These are phyloP conservation scores for Pseudonectria foliicola DNA, from an alignment of 2,329 filamentous ascomycete genomes.

Conservation along the genomic window DNA sequence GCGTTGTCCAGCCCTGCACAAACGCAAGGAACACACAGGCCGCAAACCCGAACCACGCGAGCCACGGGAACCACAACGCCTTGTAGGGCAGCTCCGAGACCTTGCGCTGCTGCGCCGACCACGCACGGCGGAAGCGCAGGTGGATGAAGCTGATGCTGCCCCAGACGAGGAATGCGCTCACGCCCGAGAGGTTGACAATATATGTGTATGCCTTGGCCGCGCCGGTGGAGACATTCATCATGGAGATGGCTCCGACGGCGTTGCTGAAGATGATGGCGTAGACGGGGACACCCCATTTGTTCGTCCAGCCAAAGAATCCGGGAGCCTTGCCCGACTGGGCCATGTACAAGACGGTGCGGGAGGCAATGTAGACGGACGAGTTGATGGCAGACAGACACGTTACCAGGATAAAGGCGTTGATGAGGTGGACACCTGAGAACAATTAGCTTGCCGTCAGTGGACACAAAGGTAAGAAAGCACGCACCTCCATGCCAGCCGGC, in stretches of 20 bases:
- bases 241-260: slow-evolving; percentile 61
- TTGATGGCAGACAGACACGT: slow-evolving; percentile 68
- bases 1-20: slow-evolving; percentile 54
- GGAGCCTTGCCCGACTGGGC: slow-evolving; percentile 67
- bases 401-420: slow-evolving; percentile 70
- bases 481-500: slow-evolving; percentile 63
- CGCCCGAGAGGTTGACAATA: slow-evolving; percentile 63
- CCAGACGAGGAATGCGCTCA: slow-evolving; percentile 68
- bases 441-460: slow-evolving; percentile 3
- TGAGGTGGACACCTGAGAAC: slow-evolving; percentile 52
- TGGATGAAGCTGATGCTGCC: slow-evolving; percentile 63
- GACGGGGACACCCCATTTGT: slow-evolving; percentile 54
- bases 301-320: slow-evolving; percentile 59
- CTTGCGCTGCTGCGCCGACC: slow-evolving; percentile 49
- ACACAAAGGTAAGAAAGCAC: slow-evolving; percentile 3
- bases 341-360: slow-evolving; percentile 69
- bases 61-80: slow-evolving; percentile 48
- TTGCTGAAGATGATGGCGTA: slow-evolving; percentile 62
- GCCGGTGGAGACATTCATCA: slow-evolving; percentile 66
- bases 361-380: slow-evolving; percentile 70
- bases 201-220: slow-evolving; percentile 59
- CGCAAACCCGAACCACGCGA: slow-evolving; percentile 50
- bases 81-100: slow-evolving; percentile 49
- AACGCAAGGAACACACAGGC: slow-evolving; percentile 54
- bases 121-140: slow-evolving; percentile 62